These are phyloP conservation scores for Phytophthora syringae DNA, from an alignment of 352 stramenopile genomes.

Conservation along the genomic window DNA sequence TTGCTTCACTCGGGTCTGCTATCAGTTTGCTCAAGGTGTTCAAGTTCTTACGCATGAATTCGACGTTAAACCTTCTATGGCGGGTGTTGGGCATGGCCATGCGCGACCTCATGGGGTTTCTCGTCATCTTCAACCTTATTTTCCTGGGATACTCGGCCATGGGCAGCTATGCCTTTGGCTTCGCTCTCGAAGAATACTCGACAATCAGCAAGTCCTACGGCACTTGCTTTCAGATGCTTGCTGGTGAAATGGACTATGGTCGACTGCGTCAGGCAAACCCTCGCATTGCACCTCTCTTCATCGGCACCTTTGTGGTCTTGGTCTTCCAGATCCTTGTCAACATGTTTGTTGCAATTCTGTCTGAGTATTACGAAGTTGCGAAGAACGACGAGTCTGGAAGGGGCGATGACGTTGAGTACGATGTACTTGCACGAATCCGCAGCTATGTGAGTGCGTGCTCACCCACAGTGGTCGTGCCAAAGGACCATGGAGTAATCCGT, in stretches of 20 bases:
- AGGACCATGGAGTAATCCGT: constrained; percentile 80
- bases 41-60: constrained; percentile 92
- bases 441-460: constrained; percentile 80
- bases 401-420: constrained; percentile 83
- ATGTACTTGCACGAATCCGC: constrained; percentile 81
- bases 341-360: constrained; percentile 92
- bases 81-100: constrained; percentile 84
- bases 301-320: constrained; percentile 86
- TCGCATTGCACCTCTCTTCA: constrained; percentile 79
- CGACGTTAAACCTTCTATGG: constrained; percentile 88
- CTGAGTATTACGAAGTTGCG: constrained; percentile 86
- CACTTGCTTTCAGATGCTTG: constrained; percentile 90
- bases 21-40: constrained; percentile 90
- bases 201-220: constrained; percentile 83
- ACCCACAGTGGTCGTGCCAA: constrained; percentile 76
- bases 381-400: constrained; percentile 78
- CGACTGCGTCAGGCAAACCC: constrained; percentile 83
- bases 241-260: constrained; percentile 82
- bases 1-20: constrained; percentile 73
- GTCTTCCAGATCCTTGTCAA: constrained; percentile 90
- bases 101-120: constrained; percentile 86
- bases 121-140: constrained; percentile 91
- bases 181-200: constrained; percentile 84
- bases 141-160: constrained; percentile 88
- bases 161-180: constrained; percentile 86